Evolutionary conservation across 1,139 yeast species (phyloP), one percentile per base, ranked within the genome.

Genomic region (Geotrichum macrosporum): DNA sequence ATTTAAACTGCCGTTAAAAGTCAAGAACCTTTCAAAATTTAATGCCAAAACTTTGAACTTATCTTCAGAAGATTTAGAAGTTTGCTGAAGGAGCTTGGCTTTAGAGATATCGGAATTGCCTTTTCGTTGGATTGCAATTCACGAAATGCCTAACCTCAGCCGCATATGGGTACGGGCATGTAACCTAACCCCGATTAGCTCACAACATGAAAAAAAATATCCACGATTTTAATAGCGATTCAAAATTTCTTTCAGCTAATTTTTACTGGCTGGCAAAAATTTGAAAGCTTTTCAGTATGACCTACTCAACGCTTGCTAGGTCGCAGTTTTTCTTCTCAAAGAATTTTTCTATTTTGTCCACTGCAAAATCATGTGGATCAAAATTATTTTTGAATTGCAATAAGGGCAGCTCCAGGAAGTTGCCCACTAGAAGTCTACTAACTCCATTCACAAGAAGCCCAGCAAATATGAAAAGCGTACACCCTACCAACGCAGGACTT

Each of bases 261-360:
- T 46, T 31, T 21, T 35, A 40, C 48, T 46, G 44, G 44, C 15
- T 24, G 16, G 8, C 8, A 19, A 12, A 12, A 18, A n/a, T 18
- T 6, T 8, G 19, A n/a, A 36, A 9, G 3, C 33, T 26, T 12
- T 26, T 15, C 19, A 31, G n/a, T 15, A 50, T 50, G 51, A 36
- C 40, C 54, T 32, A 48, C 55, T 34, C 55, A 12, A 35, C 41
- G 12, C 46, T 67, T 32, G 62, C 67, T 9, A 62, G 61, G 52
- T 66, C 70, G 18, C 68, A 65, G 64, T 66, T 67, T 56, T 61
- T 61, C 56, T 61, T 61, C 43, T 51, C 57, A 49, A 55, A 56
- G 46, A 61, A 61, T 49, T 41, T 51, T 46, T 56, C 62, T 15
- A 56, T 61, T 22, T 53, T 60, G 1, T 49, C 60, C n/a, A 54